Evolutionary conservation across 2,329 filamentous ascomycete species (phyloP), one percentile per base, ranked within the genome.

Genomic region (Pyrenochaeta sp.): DNA sequence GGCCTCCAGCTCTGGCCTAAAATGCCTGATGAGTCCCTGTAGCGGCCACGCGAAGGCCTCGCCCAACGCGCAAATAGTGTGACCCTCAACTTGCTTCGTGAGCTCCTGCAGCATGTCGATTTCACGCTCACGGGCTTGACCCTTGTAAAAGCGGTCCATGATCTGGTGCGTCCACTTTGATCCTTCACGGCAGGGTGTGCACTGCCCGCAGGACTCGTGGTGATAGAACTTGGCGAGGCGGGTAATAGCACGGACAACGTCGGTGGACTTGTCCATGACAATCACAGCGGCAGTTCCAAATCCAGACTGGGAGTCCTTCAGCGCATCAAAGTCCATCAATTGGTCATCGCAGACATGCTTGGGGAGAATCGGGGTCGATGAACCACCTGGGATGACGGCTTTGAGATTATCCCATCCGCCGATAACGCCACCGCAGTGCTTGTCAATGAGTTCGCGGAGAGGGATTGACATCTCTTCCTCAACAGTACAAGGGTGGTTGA

Each of bases 391-490:
- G 67, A 99, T 99, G 72, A 99, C 81, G 60, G 95, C 95, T 68
- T 92, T 87, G 46, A 99, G 85, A 81, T 99, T 99, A 77, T 99
- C 95, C 95, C 95, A 99, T 53, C 95, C 95, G 60, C 95, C 95
- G 69, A 88, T 88, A 46, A 99, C 95, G 78, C 95, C 95, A 76
- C 95, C 95, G 75, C 95, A 98, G 85, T 99, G 95, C 82, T 92
- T 95, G 61, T 99, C 95, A 69, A 99, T 98, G 60, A 99, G 87
- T 79, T 99, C 95, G 39, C 91, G 89, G 56, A 99, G 87, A 37
- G 95, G 90, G 66, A 99, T 99, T 46, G 91, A 96, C 95, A 99
- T 99, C 81, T 99, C 95, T 81, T 99, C 95, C 79, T 99, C 95
- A 56, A 99, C 95, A 1, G 95, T 98, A 78, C 87, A 92, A 49